These are phyloP conservation scores for Pelargonium cotyledonis DNA, from an alignment of 441 rosid genomes.

Conservation along the genomic window DNA sequence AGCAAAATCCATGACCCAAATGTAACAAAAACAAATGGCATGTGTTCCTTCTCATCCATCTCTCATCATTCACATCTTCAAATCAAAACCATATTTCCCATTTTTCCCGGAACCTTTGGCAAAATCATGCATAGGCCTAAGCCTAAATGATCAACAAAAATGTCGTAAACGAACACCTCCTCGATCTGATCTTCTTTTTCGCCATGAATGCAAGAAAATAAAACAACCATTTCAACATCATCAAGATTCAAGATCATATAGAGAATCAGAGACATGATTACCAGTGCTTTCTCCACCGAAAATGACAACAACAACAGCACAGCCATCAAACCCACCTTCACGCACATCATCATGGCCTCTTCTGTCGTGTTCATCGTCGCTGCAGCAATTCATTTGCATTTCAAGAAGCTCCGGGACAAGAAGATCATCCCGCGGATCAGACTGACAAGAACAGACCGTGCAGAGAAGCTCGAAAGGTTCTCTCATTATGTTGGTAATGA, in stretches of 20 bases:
- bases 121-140: not conserved
- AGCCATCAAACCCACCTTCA: slow-evolving; percentile 39
- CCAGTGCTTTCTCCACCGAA: not conserved
- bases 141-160: too few relatives aligned
- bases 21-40: not conserved
- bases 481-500: slow-evolving; percentile 86
- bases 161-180: too few relatives aligned
- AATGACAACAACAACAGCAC: slow-evolving; percentile 16
- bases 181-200: too few relatives aligned
- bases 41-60: too few relatives aligned
- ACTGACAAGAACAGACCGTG: slow-evolving; percentile 37
- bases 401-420: slow-evolving; percentile 44
- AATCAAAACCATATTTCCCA: not conserved
- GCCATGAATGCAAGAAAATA: not conserved
- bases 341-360: slow-evolving; percentile 61
- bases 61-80: not conserved
- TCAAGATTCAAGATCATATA: not conserved
- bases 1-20: not conserved
- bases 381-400: slow-evolving; percentile 44
- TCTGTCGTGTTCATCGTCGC: slow-evolving; percentile 61
- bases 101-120: not conserved
- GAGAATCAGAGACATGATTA: not conserved
- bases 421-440: slow-evolving; percentile 64
- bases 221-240: not conserved
- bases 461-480: slow-evolving; percentile 81